Base-by-base conservation (phyloP, 75 land plant genomes). In the Pinus taeda region DNA sequence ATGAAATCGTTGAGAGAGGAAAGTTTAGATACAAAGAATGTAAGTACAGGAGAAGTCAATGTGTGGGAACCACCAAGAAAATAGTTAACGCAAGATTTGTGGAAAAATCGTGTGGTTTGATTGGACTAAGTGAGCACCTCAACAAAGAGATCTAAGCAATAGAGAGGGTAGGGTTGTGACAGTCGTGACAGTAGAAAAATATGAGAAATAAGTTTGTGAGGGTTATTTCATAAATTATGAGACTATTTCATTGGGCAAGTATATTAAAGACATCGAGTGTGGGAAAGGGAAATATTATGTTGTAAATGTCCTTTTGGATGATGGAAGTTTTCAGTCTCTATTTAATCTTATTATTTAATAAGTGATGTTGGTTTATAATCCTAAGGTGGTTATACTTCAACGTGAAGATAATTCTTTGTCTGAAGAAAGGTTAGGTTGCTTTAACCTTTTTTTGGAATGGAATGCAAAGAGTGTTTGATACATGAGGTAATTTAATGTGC, bases 371-470 rank as follows among this genome's bases (percentile, higher is more conserved):
- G 83, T 92, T 11, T 92, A 77, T 79, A 83, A 84, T 75, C 95
- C 95, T 18, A 90, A 88, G 30, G 93, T 90, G 6, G 93, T 92
- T 67, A 93, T 92, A 36, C 84, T 92, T 57, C 93, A 92, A 59
- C 90, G 95, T 81, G 95, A 93, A 11, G 95, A 93, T 18, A 93
- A 92, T 62, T 92, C 95, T 65, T 79, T 92, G 71, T 88, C 95
- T 70, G 95, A 93, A 21, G 95, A 92, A 53, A 86, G 93, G 67
- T 77, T 92, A 79, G 95, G 95, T 7, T 88, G 93, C 88, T 92
- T 92, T 80, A 92, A 92, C 74, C 78, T 92, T n/a, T 90, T 93
- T 56, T 84, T 92, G 17, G 90, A 84, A 75, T 92, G 95, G 21
- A 92, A 92, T 86, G 93, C 93, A n/a, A 90, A 92, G 77, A 90